Evolutionary conservation across 2,329 filamentous ascomycete genomes (phyloP).

Genomic region (Exophiala oligosperma): DNA sequence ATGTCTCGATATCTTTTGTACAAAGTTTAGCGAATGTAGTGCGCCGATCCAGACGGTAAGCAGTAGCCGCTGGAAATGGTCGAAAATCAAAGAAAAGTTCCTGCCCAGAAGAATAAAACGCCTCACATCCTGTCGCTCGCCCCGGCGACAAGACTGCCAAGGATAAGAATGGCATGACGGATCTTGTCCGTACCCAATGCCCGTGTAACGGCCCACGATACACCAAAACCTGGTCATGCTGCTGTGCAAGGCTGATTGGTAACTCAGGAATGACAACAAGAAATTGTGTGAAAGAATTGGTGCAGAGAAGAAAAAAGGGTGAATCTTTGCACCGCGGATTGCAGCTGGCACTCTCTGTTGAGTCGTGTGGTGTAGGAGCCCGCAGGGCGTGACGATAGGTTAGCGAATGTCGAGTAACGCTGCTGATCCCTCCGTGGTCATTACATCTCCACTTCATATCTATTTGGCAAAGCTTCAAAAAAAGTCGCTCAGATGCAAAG

Average conservation of each 20-base stretch:
- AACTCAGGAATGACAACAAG: background rate
- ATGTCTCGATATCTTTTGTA: slow-evolving; percentile 25
- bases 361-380: slow-evolving; percentile 6
- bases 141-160: background rate
- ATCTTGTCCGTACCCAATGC: background rate
- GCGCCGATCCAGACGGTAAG: slow-evolving; percentile 19
- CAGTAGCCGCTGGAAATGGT: slow-evolving; percentile 18
- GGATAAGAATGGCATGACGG: background rate
- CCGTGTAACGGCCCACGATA: background rate
- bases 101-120: background rate
- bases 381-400: slow-evolving; percentile 1
- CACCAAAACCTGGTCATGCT: background rate
- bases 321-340: background rate
- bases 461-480: slow-evolving; percentile 15
- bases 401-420: background rate
- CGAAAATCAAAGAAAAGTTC: background rate
- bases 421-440: background rate
- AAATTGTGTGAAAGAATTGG: background rate
- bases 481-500: slow-evolving; percentile 22
- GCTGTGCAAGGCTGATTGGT: background rate
- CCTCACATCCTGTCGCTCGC: background rate
- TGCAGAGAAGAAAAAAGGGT: background rate
- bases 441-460: slow-evolving; percentile 1
- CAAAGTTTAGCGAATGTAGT: slow-evolving; percentile 24
- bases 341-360: background rate